A percentile compares a stretch with the other conserved stretches of the same genome.
Evolutionary conservation across 139 green algal species (phyloP).

Genomic region (Limnomonas spitsbergensis): DNA sequence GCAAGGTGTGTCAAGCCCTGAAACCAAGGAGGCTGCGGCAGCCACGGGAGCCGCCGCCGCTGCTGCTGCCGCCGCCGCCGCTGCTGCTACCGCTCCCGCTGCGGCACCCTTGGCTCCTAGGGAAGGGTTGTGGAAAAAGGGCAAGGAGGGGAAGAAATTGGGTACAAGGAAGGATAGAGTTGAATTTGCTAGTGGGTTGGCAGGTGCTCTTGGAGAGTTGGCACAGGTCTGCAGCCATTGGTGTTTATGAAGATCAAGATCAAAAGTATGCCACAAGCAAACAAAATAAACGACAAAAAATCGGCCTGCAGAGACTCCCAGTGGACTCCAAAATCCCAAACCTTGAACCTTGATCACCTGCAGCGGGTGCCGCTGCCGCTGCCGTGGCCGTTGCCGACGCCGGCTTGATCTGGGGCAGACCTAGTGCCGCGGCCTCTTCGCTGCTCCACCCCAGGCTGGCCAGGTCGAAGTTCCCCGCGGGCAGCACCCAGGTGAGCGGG

Average conservation of each 20-base stretch:
- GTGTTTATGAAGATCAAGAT: too few relatives aligned
- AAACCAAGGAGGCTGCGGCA: background rate
- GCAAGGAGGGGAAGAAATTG: too few relatives aligned
- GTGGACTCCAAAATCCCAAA: too few relatives aligned
- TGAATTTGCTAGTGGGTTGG: too few relatives aligned
- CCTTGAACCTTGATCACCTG: too few relatives aligned
- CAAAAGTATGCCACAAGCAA: too few relatives aligned
- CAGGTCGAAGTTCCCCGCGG: conserved; percentile 39
- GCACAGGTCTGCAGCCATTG: too few relatives aligned
- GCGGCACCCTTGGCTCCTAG: background rate
- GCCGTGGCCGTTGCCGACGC: background rate
- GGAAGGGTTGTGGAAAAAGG: background rate
- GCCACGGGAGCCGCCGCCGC: background rate
- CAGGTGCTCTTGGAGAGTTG: too few relatives aligned
- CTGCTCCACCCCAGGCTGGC: conserved; percentile 32
- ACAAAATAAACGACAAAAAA: too few relatives aligned
- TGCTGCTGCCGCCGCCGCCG: background rate
- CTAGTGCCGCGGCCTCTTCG: conserved; percentile 21
- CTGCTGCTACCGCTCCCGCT: background rate
- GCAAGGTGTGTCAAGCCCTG: conserved; percentile 43
- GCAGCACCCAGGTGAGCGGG: conserved; percentile 28
- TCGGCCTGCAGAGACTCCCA: too few relatives aligned
- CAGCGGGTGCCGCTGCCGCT: background rate
- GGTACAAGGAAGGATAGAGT: too few relatives aligned
- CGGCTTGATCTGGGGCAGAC: conserved; percentile 14